These are phyloP conservation scores for Lipomyces sp. DNA, from an alignment of 805 yeast genomes.

Conservation along the genomic window DNA sequence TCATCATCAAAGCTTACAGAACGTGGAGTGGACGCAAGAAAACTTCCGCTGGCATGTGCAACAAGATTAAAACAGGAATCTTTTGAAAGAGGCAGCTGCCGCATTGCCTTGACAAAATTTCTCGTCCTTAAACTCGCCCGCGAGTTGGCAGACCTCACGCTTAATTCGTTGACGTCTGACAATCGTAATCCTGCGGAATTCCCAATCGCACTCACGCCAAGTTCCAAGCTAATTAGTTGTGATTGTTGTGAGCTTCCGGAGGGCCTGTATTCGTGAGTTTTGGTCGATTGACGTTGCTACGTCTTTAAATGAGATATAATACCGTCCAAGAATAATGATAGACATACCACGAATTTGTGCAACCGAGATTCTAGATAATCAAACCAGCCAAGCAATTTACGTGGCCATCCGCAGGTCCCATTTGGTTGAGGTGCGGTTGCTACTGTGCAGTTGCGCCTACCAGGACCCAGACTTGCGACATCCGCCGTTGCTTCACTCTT, in stretches of 20 bases:
- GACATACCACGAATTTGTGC: background rate
- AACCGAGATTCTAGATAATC: background rate
- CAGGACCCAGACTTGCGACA: background rate
- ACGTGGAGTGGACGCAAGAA: background rate
- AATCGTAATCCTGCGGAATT: background rate
- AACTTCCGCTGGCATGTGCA: background rate
- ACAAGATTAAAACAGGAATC: background rate
- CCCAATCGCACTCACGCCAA: background rate
- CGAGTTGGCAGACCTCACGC: background rate
- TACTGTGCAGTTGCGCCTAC: background rate
- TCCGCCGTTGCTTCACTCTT: background rate
- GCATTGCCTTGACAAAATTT: background rate
- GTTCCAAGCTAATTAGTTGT: background rate
- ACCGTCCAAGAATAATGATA: background rate
- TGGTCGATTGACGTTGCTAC: background rate
- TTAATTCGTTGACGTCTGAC: background rate
- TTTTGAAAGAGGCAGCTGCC: background rate
- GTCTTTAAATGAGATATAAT: background rate
- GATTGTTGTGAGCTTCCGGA: background rate
- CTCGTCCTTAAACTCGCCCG: background rate
- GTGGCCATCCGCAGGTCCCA: background rate
- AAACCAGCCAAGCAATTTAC: background rate
- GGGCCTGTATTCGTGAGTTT: background rate
- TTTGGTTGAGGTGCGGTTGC: background rate
- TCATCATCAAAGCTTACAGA: background rate